Percentiles rank a stretch among this genome's conserved stretches.
Conservation (phyloP, 2,329 filamentous ascomycete genomes). For the Paecilomyces sp. region DNA sequence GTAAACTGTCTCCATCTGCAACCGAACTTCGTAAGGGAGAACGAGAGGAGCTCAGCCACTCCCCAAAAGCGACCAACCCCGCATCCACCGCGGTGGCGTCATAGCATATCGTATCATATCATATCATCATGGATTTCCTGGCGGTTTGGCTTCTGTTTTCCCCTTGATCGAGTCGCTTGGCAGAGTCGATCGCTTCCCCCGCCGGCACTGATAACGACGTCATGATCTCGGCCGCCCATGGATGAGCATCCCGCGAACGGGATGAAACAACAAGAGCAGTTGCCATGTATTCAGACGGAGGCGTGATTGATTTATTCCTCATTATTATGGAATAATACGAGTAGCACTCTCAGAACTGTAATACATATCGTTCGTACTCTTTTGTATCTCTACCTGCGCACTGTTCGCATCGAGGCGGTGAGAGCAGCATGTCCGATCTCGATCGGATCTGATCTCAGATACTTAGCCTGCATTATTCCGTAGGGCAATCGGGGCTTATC, state of each 20-base stretch:
- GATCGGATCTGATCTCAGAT: not conserved
- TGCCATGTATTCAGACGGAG: not conserved
- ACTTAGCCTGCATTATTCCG: not conserved
- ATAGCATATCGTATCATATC: not conserved
- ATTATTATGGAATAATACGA: not conserved
- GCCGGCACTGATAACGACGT: not conserved
- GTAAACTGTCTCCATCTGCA: not conserved
- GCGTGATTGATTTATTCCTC: not conserved
- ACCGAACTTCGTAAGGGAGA: not conserved
- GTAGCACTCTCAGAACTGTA: too few species aligned
- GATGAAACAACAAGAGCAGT: not conserved
- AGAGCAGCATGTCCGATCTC: not conserved
- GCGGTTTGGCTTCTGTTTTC: not conserved
- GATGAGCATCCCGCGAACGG: not conserved
- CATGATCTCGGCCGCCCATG: not conserved
- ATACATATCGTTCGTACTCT: too few species aligned
- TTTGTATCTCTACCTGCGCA: not conserved
- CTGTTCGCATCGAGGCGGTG: not conserved
- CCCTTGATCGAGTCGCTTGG: not conserved
- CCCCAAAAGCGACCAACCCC: not conserved
- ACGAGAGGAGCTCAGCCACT: not conserved
- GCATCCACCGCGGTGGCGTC: not conserved
- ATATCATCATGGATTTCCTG: not conserved
- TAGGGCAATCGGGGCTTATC: not conserved
- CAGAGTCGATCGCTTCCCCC: not conserved